Conservation (phyloP, 2,329 filamentous ascomycete genomes). For the Hymenoscyphus salicellus region DNA sequence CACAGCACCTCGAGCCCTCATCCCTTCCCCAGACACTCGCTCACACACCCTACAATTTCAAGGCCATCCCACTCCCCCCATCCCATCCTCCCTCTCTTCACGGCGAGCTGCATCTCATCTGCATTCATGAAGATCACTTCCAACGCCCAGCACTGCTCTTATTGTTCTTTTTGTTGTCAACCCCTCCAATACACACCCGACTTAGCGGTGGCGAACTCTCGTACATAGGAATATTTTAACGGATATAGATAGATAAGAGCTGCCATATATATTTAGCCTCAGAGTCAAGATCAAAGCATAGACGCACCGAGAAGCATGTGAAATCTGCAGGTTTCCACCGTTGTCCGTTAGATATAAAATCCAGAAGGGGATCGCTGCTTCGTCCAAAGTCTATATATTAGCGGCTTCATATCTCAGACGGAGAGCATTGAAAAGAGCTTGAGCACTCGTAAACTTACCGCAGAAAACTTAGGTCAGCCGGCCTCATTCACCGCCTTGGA, state of each 20-base stretch:
- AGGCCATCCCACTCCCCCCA: background rate
- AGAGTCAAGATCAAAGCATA: slow-evolving; percentile 15
- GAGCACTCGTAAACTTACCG: slow-evolving; percentile 14
- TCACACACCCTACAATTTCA: slow-evolving; percentile 2
- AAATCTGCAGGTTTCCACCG: slow-evolving; percentile 22
- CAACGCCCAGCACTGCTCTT: background rate
- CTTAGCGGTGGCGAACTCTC: slow-evolving; percentile 19
- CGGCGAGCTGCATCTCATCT: background rate
- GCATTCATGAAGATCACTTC: slow-evolving; percentile 6
- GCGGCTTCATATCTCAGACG: slow-evolving; percentile 23
- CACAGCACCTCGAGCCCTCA: background rate
- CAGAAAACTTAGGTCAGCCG: slow-evolving; percentile 19
- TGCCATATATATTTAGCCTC: slow-evolving; percentile 17
- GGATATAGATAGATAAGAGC: too few relatives aligned
- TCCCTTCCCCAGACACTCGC: background rate
- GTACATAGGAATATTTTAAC: too few relatives aligned
- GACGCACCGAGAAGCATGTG: slow-evolving; percentile 17
- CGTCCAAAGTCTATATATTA: slow-evolving; percentile 26
- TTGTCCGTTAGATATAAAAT: slow-evolving; percentile 19
- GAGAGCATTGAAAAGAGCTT: slow-evolving; percentile 20
- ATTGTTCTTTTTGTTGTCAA: slow-evolving; percentile 1
- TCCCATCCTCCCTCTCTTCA: background rate
- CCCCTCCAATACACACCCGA: slow-evolving; percentile 7
- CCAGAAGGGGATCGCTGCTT: slow-evolving; percentile 19
- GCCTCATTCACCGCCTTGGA: slow-evolving; percentile 24